These are phyloP conservation scores for Mrakia hoshinonis DNA, from an alignment of 768 basidiomycete genomes.

Conservation along the genomic window DNA sequence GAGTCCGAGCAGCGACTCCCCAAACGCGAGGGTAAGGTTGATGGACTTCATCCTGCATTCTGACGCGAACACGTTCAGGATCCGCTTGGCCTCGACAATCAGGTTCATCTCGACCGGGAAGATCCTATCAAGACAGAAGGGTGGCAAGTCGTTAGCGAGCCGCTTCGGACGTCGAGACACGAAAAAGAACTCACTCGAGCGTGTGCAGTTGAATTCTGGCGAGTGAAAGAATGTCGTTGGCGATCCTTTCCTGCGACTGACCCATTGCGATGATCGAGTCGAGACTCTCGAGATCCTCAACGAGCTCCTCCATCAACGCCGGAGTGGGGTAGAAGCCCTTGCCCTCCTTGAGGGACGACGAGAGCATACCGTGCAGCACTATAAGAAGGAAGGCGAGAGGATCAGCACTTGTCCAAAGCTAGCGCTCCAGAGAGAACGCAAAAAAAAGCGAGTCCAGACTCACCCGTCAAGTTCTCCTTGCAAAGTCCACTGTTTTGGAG, in stretches of 20 bases:
- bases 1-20: slow-evolving; percentile 37
- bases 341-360: neutral
- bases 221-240: slow-evolving; percentile 43
- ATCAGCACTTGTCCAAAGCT: neutral
- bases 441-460: neutral
- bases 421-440: neutral
- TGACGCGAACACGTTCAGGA: slow-evolving; percentile 42
- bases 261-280: slow-evolving; percentile 44
- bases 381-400: no score
- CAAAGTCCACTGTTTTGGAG: slow-evolving; percentile 29
- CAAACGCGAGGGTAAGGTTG: slow-evolving; percentile 37
- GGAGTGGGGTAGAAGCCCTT: slow-evolving; percentile 27
- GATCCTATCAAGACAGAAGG: slow-evolving; percentile 18
- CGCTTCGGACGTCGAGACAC: neutral
- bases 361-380: neutral
- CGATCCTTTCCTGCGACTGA: slow-evolving; percentile 42
- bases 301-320: slow-evolving; percentile 31
- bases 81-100: slow-evolving; percentile 37
- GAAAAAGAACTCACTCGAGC: slow-evolving; percentile 23
- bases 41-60: slow-evolving; percentile 43
- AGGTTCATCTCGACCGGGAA: slow-evolving; percentile 39
- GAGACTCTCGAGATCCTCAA: slow-evolving; percentile 39
- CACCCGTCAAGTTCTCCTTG: slow-evolving; percentile 14
- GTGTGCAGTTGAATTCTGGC: slow-evolving; percentile 25
- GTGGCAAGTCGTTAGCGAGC: neutral